A percentile compares a stretch with the other conserved stretches of the same genome.
phyloP scores from a whole-genome alignment of 1,139 yeast genomes.

The Hansenula anomala region DNA sequence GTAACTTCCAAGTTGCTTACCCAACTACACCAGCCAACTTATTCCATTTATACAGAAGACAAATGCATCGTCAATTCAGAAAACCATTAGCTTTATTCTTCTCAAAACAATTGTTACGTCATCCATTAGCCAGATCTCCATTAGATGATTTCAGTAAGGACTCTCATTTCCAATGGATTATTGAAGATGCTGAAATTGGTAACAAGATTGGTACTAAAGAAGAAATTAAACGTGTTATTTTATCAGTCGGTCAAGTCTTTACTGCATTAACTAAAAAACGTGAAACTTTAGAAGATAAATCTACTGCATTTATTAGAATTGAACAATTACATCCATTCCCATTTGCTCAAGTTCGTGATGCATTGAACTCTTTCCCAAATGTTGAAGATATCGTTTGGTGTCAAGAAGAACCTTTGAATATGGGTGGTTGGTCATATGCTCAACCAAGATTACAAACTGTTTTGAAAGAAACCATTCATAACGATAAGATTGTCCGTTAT shows the following conservation, averaged over 20 bases:
- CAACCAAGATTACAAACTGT: slow-evolving; percentile 79
- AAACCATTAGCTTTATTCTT: slow-evolving; percentile 88
- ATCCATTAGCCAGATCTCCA: slow-evolving; percentile 91
- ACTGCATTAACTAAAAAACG: slow-evolving; percentile 90
- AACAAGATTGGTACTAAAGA: slow-evolving; percentile 55
- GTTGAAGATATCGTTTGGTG: slow-evolving; percentile 90
- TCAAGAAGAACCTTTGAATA: slow-evolving; percentile 98
- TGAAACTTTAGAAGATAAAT: slow-evolving; percentile 65
- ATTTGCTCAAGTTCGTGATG: slow-evolving; percentile 85
- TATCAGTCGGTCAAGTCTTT: slow-evolving; percentile 92
- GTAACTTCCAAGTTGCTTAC: slow-evolving; percentile 96
- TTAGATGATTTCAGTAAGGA: slow-evolving; percentile 86
- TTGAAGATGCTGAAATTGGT: slow-evolving; percentile 62
- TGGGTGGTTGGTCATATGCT: slow-evolving; percentile 83
- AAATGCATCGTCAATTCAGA: slow-evolving; percentile 99
- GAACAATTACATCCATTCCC: slow-evolving; percentile 99
- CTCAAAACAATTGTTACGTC: slow-evolving; percentile 93
- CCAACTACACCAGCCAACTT: slow-evolving; percentile 97
- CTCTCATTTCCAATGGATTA: slow-evolving; percentile 90
- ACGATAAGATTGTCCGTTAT: slow-evolving; percentile 61
- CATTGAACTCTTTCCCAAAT: slow-evolving; percentile 75
- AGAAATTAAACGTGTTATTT: slow-evolving; percentile 82
- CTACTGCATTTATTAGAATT: slow-evolving; percentile 82
- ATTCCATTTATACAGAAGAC: slow-evolving; percentile 97
- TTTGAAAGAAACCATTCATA: slow-evolving; percentile 68